phyloP scores from a whole-genome alignment of 345 rosid species.

The Eutrema japonicum region DNA sequence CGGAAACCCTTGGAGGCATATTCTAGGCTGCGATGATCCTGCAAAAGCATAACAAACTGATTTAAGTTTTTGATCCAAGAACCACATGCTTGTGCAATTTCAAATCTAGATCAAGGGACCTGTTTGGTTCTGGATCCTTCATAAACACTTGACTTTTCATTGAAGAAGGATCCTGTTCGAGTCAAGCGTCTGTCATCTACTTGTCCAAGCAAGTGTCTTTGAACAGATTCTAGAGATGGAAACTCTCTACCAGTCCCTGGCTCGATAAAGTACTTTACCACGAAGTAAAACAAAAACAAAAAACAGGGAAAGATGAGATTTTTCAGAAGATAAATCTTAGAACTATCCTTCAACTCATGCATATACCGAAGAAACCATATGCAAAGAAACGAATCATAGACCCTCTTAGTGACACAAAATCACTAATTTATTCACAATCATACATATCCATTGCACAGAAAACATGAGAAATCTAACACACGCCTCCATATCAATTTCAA shows the following conservation, averaged over 20 bases:
- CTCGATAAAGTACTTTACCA: slow-evolving; percentile 29
- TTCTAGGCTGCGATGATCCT: slow-evolving; percentile 17
- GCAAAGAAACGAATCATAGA: slow-evolving; percentile 9
- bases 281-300: not conserved
- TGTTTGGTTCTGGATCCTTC: slow-evolving; percentile 30
- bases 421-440: slow-evolving; percentile 3
- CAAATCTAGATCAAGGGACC: slow-evolving; percentile 27
- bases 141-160: slow-evolving; percentile 3
- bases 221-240: slow-evolving; percentile 35
- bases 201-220: slow-evolving; percentile 28
- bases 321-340: not conserved
- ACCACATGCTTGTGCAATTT: slow-evolving; percentile 11
- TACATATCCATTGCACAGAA: not conserved
- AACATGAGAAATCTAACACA: slow-evolving; percentile 12
- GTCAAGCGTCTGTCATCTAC: slow-evolving; percentile 22
- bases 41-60: slow-evolving; percentile 15
- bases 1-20: slow-evolving; percentile 41
- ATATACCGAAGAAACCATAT: not conserved
- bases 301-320: not conserved
- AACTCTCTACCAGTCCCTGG: slow-evolving; percentile 39
- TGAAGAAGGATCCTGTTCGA: slow-evolving; percentile 5
- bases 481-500: not conserved
- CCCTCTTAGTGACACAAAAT: not conserved
- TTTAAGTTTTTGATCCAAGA: not conserved
- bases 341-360: not conserved